Base-by-base conservation (phyloP, 306 rosid species). In the Hylodesmum podocarpum region DNA sequence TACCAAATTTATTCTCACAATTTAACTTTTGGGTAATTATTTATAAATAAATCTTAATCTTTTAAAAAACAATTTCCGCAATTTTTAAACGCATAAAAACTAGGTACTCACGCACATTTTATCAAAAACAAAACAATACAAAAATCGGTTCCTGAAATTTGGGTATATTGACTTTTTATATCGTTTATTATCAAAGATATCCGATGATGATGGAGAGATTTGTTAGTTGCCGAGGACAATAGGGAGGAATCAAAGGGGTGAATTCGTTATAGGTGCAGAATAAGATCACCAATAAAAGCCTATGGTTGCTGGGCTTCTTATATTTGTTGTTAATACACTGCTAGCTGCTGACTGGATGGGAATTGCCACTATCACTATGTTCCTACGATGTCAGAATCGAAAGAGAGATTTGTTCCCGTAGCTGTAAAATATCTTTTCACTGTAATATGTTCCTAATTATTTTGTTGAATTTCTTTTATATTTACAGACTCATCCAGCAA, bases 201-300 rank as follows among this genome's bases (percentile, higher is more conserved):
- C 22, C 5, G 57, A 70, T 36, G 82, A 70, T 36, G 82, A 70
- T n/a, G 78, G 73, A 72, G 47, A 62, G 51, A 63, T 50, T 61
- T 46, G 51, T 63, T 63, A 50, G 74, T 40, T 50, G 83, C 33
- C 4, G 79, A 72, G 31, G 68, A 72, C 74, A 80, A 80, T 21
- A 72, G 15, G 71, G 79, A 72, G 46, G 83, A 72, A 79, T 79
- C 61, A 57, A 57, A 64, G 15, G 63, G 74, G 44, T 29, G 83
- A 79, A 79, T 62, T 65, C 66, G 73, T 72, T 72, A 72, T 19
- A 28, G 75, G 33, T 55, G 75, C 76, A 65, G 75, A 73, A 65
- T 65, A 51, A 53, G 46, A 73, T 33, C 75, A 34, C 73, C 83
- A 72, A 63, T 79, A 58, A 72, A 55, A 70, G 66, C 25, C 66